phyloP scores from a whole-genome alignment of 768 basidiomycete species.

The Boletus subparvulus region DNA sequence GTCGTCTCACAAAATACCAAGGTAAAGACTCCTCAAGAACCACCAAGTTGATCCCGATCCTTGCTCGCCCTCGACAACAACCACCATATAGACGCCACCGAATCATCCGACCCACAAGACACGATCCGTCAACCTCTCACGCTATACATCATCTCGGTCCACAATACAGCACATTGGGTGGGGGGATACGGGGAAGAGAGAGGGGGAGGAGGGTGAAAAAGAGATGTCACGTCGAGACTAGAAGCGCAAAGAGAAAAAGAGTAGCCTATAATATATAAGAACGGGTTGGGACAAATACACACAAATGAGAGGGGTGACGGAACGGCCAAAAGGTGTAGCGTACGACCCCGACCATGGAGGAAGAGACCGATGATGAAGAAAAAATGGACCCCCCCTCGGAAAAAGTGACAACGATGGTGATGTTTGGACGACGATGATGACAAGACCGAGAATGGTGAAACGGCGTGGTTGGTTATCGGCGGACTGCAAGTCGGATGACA shows the following conservation, averaged over 20 bases:
- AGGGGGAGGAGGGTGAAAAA: not conserved
- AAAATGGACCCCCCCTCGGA: constrained; percentile 11
- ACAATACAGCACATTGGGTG: constrained; percentile 13
- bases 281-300: constrained; percentile 26
- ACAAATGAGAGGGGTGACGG: constrained; percentile 7
- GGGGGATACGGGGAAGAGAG: not conserved
- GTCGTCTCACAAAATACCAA: constrained; percentile 6
- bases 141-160: constrained; percentile 17
- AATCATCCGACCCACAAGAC: constrained; percentile 13
- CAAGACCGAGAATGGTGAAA: constrained; percentile 18
- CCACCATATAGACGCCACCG: constrained; percentile 8
- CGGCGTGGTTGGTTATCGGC: constrained; percentile 8
- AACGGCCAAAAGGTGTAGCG: constrained; percentile 14
- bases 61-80: constrained; percentile 5
- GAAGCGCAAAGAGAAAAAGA: constrained; percentile 11
- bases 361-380: constrained; percentile 14
- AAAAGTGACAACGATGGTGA: constrained; percentile 8
- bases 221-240: constrained; percentile 23
- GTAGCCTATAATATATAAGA: constrained; percentile 35
- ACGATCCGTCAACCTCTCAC: constrained; percentile 15
- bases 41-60: constrained; percentile 5
- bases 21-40: constrained; percentile 5
- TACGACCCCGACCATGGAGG: constrained; percentile 7
- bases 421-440: constrained; percentile 10
- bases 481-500: constrained; percentile 16